Base-by-base conservation (phyloP, 805 yeast species). In the Suhomyces pyralidae region DNA sequence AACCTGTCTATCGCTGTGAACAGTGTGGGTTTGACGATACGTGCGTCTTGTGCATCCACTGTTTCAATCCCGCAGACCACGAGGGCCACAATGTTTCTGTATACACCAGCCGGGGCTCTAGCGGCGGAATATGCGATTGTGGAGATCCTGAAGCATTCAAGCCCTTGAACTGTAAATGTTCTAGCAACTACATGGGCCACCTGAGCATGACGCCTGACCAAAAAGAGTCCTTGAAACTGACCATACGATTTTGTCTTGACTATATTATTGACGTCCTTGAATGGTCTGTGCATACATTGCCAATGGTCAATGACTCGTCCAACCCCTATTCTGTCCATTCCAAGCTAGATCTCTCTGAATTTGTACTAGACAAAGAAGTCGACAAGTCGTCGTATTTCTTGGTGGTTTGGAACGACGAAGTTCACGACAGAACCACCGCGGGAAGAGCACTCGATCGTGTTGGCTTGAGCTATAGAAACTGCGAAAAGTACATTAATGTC, bases 11-110 rank as follows among this genome's bases (percentile, higher is more conserved):
- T 63, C 73, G 90, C 51, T 88, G 96, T 62, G 74, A 74, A 32
- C 89, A 87, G 53, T 88, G 96, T 73, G 90, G 88, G 0, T 81
- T 79, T 55, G 96, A 88, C 67, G 83, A 82, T 7, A 85, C 92
- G 0, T 88, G 96, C 73, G 91, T 89, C 32, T 64, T 88, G 25
- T 88, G 96, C 68, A 81, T 78, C 10, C 71, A 82, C 58, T 88
- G 96, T 65, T 88, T 86, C 70, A 85, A 86, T 64, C 78, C 80
- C 51, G 79, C 78, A 4, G 90, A 86, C 60, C 96, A 88, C 64
- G 63, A 68, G 12, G 84, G 78, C 49, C 96, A 88, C 62, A 81
- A 81, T 54, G 88, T 88, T 7, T 69, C 76, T 26, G 77, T 78
- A 50, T 81, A 76, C 63, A 73, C 72, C 12, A 76, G 87, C 4